Conservation (phyloP, 176 grass and related monocot genomes). For the Tillandsia fasciculata region DNA sequence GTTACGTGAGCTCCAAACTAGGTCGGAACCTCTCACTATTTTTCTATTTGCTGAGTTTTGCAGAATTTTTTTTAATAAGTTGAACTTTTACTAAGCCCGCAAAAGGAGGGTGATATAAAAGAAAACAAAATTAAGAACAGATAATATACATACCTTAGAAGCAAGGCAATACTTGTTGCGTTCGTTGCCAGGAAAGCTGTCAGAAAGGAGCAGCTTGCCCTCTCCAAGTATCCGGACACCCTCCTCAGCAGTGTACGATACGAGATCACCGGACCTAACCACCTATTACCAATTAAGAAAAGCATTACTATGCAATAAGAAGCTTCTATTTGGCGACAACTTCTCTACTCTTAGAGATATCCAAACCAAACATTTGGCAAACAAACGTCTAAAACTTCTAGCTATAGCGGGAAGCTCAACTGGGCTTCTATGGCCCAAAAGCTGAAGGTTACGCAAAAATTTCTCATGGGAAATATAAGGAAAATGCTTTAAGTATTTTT, state of each 20-base stretch:
- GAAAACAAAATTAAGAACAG: background rate
- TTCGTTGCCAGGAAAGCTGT: conserved; percentile 96
- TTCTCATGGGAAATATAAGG: too few relatives aligned
- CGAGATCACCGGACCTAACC: conserved; percentile 79
- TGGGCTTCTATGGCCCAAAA: too few relatives aligned
- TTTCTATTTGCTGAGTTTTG: background rate
- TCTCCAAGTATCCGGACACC: conserved; percentile 87
- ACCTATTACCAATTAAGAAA: conserved; percentile 34
- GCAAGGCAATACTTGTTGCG: conserved; percentile 88
- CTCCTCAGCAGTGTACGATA: conserved; percentile 93
- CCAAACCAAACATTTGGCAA: too few relatives aligned
- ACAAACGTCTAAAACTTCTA: too few relatives aligned
- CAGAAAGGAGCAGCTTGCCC: conserved; percentile 78
- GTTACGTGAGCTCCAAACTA: too few relatives aligned
- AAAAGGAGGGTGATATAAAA: background rate
- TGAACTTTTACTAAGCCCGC: background rate
- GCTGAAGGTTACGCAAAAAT: too few relatives aligned
- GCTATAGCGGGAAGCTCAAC: too few relatives aligned
- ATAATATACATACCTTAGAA: conserved; percentile 62
- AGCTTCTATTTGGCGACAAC: too few relatives aligned
- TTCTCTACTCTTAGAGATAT: too few relatives aligned
- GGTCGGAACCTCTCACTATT: too few relatives aligned
- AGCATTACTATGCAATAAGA: background rate
- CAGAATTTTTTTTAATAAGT: background rate
- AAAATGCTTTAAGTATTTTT: too few relatives aligned